phyloP scores from a whole-genome alignment of 2,329 filamentous ascomycete species.

The Mycosphaerelloides madeirae region DNA sequence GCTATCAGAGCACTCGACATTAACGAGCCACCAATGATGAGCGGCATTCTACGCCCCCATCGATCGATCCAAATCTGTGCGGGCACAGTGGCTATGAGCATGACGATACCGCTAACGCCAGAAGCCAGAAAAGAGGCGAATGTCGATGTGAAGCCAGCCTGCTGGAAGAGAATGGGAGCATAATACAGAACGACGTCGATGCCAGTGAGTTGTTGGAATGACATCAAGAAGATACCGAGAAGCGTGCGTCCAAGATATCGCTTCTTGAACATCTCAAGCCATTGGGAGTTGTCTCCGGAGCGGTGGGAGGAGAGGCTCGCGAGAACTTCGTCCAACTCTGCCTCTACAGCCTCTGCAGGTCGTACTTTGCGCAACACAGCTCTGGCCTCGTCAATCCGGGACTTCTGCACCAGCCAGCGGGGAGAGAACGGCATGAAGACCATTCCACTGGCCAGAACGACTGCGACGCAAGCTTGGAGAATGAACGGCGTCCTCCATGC shows the following conservation, averaged over 20 bases:
- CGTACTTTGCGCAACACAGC: not conserved
- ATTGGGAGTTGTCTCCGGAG: not conserved
- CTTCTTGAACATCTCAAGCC: not conserved
- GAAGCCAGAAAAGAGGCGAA: conserved; percentile 58
- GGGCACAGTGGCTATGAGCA: conserved; percentile 55
- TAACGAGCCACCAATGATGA: no score
- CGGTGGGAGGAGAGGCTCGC: not conserved
- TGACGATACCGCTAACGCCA: conserved; percentile 56
- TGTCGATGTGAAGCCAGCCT: conserved; percentile 53
- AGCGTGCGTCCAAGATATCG: conserved; percentile 35
- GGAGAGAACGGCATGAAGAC: conserved; percentile 32
- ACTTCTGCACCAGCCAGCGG: conserved; percentile 26
- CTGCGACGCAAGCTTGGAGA: conserved; percentile 37
- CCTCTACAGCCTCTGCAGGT: not conserved
- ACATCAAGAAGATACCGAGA: conserved; percentile 51
- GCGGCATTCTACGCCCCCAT: no score
- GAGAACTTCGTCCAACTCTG: not conserved
- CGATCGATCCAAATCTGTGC: conserved; percentile 54
- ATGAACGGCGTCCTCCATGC: conserved; percentile 45
- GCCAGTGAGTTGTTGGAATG: conserved; percentile 54
- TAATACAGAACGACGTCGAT: conserved; percentile 60
- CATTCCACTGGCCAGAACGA: conserved; percentile 36
- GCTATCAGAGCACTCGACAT: no score
- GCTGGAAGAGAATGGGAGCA: conserved; percentile 56
- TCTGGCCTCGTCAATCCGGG: conserved; percentile 23